These are phyloP conservation scores for Artomyces pyxidatus DNA, from an alignment of 768 basidiomycete species.

Conservation along the genomic window DNA sequence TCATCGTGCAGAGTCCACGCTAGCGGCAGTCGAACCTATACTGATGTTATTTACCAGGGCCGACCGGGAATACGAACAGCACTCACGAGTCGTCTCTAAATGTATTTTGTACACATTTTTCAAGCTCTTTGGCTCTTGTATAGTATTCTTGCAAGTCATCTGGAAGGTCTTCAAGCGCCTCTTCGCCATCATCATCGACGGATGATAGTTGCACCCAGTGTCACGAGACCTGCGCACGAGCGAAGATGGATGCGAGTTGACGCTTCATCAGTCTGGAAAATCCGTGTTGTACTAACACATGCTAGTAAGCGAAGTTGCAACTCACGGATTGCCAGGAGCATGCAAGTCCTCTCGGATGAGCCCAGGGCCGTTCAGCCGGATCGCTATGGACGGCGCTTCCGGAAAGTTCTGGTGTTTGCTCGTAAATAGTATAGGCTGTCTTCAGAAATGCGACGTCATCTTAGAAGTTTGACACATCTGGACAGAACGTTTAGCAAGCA, in stretches of 20 bases:
- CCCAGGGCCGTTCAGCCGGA: constrained; percentile 72
- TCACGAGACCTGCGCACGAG: constrained; percentile 83
- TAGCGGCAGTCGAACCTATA: constrained; percentile 58
- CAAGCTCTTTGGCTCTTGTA: constrained; percentile 89
- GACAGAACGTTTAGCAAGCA: not conserved
- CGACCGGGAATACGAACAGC: not conserved
- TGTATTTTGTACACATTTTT: constrained; percentile 98
- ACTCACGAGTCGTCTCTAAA: constrained; percentile 78
- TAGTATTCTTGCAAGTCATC: constrained; percentile 83
- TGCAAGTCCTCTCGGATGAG: constrained; percentile 85
- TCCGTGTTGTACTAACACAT: not conserved
- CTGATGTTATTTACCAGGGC: not conserved
- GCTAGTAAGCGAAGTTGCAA: constrained; percentile 9
- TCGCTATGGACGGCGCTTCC: constrained; percentile 81
- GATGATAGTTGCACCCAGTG: constrained; percentile 73
- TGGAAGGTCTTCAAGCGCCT: constrained; percentile 51
- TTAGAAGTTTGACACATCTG: constrained; percentile 84
- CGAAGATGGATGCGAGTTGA: constrained; percentile 89
- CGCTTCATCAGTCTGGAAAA: constrained; percentile 73
- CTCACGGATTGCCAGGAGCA: constrained; percentile 81
- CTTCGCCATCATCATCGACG: constrained; percentile 43
- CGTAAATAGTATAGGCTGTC: constrained; percentile 84
- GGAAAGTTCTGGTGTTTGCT: constrained; percentile 82
- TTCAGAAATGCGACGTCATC: constrained; percentile 87
- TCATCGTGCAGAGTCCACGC: constrained; percentile 87